phyloP scores from a whole-genome alignment of 495 filamentous ascomycete genomes.

The Neohortaea acidophila region DNA sequence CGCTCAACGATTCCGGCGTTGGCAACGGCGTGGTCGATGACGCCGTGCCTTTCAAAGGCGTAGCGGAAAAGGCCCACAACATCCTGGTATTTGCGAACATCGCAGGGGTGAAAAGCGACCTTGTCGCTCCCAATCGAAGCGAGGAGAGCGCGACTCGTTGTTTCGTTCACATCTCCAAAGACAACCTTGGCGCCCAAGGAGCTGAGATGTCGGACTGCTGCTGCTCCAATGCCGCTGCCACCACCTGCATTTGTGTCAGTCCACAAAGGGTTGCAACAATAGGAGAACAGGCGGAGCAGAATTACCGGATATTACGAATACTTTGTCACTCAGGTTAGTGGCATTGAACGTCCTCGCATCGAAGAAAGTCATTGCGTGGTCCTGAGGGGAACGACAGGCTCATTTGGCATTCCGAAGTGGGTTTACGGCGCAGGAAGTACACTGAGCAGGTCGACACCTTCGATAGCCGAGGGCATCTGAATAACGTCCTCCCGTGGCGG shows the following conservation, averaged over 20 bases:
- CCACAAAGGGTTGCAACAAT: too few species aligned
- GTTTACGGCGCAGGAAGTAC: too few species aligned
- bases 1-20: conserved; percentile 14
- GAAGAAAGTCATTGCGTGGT: too few species aligned
- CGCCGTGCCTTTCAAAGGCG: conserved; percentile 7
- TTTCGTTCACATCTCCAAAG: conserved; percentile 15
- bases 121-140: neutral
- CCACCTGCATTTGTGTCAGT: conserved; percentile 11
- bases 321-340: too few species aligned
- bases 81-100: conserved; percentile 12
- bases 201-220: conserved; percentile 10
- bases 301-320: too few species aligned
- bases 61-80: conserved; percentile 14
- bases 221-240: conserved; percentile 11
- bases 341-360: too few species aligned
- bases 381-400: too few species aligned
- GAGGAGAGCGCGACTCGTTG: conserved; percentile 4
- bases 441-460: too few species aligned
- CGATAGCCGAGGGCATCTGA: too few species aligned
- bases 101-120: conserved; percentile 10
- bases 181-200: conserved; percentile 14
- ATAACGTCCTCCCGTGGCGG: too few species aligned
- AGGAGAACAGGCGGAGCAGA: too few species aligned
- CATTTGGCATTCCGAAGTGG: too few species aligned
- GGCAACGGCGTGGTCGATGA: conserved; percentile 18